Conservation (phyloP, 257 asterid species). For the Mitragyna speciosa region DNA sequence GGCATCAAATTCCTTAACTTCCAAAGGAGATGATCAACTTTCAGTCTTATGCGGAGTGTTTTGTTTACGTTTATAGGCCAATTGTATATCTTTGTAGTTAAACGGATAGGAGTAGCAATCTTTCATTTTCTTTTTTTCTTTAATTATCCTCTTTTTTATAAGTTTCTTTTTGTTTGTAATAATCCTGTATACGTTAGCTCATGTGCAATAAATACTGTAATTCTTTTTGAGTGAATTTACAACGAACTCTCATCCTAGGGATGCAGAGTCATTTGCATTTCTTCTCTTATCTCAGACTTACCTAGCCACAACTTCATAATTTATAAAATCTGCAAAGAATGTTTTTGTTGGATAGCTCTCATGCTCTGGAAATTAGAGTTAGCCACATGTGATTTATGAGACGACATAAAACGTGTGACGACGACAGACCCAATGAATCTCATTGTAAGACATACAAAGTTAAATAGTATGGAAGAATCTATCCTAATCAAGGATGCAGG, state of each 20-base stretch:
- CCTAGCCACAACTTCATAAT: no score
- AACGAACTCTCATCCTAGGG: neutral
- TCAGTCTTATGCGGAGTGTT: neutral
- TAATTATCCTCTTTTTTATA: neutral
- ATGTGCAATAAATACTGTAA: neutral
- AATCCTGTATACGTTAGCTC: neutral
- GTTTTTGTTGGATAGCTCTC: no score
- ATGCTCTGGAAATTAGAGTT: no score
- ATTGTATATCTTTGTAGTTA: slow-evolving; percentile 15
- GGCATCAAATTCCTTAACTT: slow-evolving; percentile 84
- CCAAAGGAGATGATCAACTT: slow-evolving; percentile 48
- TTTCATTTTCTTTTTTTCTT: neutral
- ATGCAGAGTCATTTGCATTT: neutral
- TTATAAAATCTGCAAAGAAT: no score
- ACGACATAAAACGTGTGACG: neutral
- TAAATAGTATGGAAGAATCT: neutral
- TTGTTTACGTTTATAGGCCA: slow-evolving; percentile 3
- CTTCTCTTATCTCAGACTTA: no score
- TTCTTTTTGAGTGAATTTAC: neutral
- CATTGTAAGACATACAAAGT: neutral
- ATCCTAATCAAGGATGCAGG: neutral
- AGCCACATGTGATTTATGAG: neutral
- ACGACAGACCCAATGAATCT: neutral
- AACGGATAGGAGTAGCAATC: neutral
- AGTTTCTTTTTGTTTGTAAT: neutral